Evolutionary conservation across 1,284 basidiomycete species (phyloP).

Genomic region (Marasmius fiardii): DNA sequence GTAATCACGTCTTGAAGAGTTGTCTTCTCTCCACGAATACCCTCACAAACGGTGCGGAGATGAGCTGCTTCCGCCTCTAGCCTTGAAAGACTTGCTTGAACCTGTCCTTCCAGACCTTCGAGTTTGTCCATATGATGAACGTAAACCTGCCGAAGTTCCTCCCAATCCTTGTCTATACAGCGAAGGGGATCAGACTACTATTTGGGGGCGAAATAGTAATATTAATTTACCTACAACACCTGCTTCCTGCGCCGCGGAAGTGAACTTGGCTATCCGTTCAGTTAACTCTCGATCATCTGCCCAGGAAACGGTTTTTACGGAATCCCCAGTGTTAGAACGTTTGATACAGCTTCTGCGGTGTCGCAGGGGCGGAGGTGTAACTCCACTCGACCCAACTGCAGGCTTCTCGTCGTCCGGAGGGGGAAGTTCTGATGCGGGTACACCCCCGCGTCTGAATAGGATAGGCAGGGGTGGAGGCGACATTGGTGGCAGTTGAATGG

Average conservation of each 20-base stretch:
- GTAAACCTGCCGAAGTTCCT: conserved; percentile 50
- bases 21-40: conserved; percentile 51
- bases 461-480: not conserved
- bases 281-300: conserved; percentile 62
- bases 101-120: conserved; percentile 49
- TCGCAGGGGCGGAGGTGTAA: conserved; percentile 29
- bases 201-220: not conserved
- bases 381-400: not conserved
- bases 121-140: conserved; percentile 57
- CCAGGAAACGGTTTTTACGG: conserved; percentile 70
- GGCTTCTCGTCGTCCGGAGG: not conserved
- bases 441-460: not conserved
- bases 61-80: conserved; percentile 55
- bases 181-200: not conserved
- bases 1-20: conserved; percentile 48
- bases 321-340: conserved; percentile 51
- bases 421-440: not conserved
- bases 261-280: conserved; percentile 52
- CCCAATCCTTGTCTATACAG: conserved; percentile 49
- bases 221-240: conserved; percentile 49
- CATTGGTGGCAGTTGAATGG: not conserved
- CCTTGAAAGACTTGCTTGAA: conserved; percentile 49
- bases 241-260: conserved; percentile 47
- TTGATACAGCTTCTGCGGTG: conserved; percentile 63
- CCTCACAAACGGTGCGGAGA: conserved; percentile 50